phyloP scores from a whole-genome alignment of 805 yeast species.

The Clavispora fructus region DNA sequence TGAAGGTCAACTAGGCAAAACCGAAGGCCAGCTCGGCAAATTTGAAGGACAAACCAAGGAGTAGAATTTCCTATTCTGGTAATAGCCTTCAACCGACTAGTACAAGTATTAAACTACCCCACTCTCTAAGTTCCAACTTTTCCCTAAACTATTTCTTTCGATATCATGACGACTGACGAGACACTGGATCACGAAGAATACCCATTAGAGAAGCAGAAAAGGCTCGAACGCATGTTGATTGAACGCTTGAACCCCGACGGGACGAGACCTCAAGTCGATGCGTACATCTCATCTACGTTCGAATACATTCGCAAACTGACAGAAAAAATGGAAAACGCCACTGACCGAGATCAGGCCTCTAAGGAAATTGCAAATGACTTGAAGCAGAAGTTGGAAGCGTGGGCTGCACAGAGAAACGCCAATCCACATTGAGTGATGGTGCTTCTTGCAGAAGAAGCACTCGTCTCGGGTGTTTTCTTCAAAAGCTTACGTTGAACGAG shows the following conservation, averaged over 20 bases:
- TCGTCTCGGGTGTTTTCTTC: too few species aligned
- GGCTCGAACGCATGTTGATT: constrained; percentile 4
- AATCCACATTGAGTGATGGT: too few species aligned
- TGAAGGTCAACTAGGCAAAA: constrained; percentile 14
- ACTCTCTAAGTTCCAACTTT: too few species aligned
- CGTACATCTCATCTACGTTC: constrained; percentile 23
- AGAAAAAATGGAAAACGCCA: constrained; percentile 24
- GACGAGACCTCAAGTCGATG: constrained; percentile 22
- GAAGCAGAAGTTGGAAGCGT: constrained; percentile 20
- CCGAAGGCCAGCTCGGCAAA: constrained; percentile 6
- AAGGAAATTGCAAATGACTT: constrained; percentile 33
- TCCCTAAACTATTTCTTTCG: not conserved
- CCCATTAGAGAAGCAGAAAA: constrained; percentile 6
- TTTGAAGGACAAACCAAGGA: constrained; percentile 2
- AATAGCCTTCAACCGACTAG: not conserved
- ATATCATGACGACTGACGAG: not conserved
- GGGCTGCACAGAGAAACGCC: constrained; percentile 16
- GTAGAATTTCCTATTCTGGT: not conserved
- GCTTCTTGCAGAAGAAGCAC: too few species aligned
- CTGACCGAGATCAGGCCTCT: constrained; percentile 30
- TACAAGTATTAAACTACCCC: not conserved
- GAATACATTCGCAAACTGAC: constrained; percentile 22
- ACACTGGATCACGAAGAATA: not conserved
- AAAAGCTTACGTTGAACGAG: too few species aligned
- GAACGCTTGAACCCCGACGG: constrained; percentile 24